Base-by-base conservation (phyloP, 2,329 filamentous ascomycete species). In the Escovopsis sp. region DNA sequence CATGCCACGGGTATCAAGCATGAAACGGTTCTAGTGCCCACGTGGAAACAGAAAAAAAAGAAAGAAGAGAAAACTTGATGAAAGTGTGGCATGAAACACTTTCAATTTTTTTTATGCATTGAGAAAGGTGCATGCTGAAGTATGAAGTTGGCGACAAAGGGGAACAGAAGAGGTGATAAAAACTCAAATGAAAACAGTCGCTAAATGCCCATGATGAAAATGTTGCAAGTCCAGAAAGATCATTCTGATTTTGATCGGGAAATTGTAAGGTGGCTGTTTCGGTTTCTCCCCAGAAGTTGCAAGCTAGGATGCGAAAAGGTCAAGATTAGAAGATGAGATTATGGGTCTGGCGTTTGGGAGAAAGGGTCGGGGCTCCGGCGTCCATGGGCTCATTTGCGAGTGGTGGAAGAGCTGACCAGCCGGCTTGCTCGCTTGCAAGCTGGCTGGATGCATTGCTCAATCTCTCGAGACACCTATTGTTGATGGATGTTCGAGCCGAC, bases 161-260 rank as follows among this genome's bases (percentile, higher is more conserved):
- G 27, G 27, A 30, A 11, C 27, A 11, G 27, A 9, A 30, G 27
- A 30, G 27, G 20, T 20, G 20, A 20, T 20, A 50, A 58, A 51
- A 49, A 51, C 49, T 52, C 53, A 48, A 43, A 49, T 47, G 49
- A 58, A 55, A 55, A 45, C 53, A 59, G 50, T 62, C 63, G 63
- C 64, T 67, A 64, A 63, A 67, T 67, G 64, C 65, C 60, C 27
- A 30, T 30, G 27, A 60, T 61, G 58, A 53, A 60, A 57, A 53
- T 61, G 57, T 50, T 53, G 48, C 57, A 45, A 53, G 48, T 49
- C 43, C 49, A 51, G 47, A 53, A 51, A 44, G 39, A 46, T 57
- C 58, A 58, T 57, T 61, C 54, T 55, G 53, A 50, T 52, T 56
- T 51, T 50, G 44, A 45, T 40, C 35, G 47, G 35, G 36, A 32